These are phyloP conservation scores for Rosa lucieae DNA, from an alignment of 306 rosid genomes.

Conservation along the genomic window DNA sequence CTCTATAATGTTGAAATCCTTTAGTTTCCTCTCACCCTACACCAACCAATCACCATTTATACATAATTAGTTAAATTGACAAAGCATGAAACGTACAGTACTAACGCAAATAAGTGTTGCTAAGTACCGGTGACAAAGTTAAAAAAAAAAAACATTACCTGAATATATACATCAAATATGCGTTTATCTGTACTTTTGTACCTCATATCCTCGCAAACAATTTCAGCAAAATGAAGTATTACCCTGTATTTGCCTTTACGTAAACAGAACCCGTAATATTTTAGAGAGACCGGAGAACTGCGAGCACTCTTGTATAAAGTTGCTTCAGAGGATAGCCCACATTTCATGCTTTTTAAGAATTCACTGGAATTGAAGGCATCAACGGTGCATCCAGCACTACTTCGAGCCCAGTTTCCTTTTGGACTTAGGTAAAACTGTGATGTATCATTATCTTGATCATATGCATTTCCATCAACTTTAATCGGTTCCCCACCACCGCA, in stretches of 20 bases:
- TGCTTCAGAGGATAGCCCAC: slow-evolving; percentile 12
- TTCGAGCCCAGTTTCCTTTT: not conserved
- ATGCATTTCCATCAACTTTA: not conserved
- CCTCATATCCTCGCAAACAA: not conserved
- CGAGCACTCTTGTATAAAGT: slow-evolving; percentile 21
- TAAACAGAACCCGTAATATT: slow-evolving; percentile 30
- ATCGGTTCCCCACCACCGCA: no score
- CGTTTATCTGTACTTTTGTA: not conserved
- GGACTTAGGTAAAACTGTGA: slow-evolving; percentile 7
- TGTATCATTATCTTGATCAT: slow-evolving; percentile 15
- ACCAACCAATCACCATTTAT: no score
- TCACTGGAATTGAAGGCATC: no score
- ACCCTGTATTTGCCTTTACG: slow-evolving; percentile 25
- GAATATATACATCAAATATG: not conserved
- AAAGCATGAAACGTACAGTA: no score
- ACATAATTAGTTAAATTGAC: no score
- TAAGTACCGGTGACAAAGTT: no score
- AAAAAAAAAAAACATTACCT: not conserved
- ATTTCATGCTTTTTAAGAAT: not conserved
- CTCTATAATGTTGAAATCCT: no score
- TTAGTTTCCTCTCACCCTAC: no score
- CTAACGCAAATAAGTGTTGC: no score
- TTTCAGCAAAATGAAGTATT: slow-evolving; percentile 33
- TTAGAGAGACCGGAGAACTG: slow-evolving; percentile 24
- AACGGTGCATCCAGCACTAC: not conserved